Evolutionary conservation across 176 grass and related monocot genomes (phyloP), one percentile per base, ranked within the genome.

Genomic region (Juncus effusus): DNA sequence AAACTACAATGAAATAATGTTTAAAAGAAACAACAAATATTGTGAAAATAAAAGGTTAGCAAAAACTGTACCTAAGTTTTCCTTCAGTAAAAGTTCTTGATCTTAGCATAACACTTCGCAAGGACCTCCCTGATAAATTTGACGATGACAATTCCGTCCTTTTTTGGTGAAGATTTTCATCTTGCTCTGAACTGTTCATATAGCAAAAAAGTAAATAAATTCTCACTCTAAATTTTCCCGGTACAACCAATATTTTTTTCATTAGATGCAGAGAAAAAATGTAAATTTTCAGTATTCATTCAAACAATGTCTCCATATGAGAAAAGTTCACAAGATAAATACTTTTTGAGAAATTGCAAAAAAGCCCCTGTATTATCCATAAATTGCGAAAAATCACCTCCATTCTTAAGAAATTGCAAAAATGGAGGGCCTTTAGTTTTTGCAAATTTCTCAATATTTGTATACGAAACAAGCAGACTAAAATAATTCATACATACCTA

Each of bases 31-130:
- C 0, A 36, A 49, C 47, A 59, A 66, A 16, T 56, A 65, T 47
- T 47, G 57, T 59, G 74, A 66, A 75, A 72, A 56, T 56, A 74
- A 72, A 19, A 62, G 47, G 83, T 16, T 67, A 76, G 63, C 1
- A 70, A 77, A 77, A 55, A 28, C 54, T 56, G 49, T 58, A 99
- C 95, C 89, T 99, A 78, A 99, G 45, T 76, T 84, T 99, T 60
- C 94, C 89, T 75, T 99, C 83, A 2, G 85, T 84, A 87, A 99
- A 94, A 73, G 95, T 93, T 80, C 76, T 90, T 63, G 95, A 99
- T 77, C 83, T 89, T 76, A 94, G 68, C 76, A 90, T 93, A 60
- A 69, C 79, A 80, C 89, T 93, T 51, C 67, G 73, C 69, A 99
- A 75, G 47, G 88, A 84, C 65, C 41, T 75, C 36, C 95, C 88